phyloP scores from a whole-genome alignment of 441 rosid species.

The Bruguiera hainesii region DNA sequence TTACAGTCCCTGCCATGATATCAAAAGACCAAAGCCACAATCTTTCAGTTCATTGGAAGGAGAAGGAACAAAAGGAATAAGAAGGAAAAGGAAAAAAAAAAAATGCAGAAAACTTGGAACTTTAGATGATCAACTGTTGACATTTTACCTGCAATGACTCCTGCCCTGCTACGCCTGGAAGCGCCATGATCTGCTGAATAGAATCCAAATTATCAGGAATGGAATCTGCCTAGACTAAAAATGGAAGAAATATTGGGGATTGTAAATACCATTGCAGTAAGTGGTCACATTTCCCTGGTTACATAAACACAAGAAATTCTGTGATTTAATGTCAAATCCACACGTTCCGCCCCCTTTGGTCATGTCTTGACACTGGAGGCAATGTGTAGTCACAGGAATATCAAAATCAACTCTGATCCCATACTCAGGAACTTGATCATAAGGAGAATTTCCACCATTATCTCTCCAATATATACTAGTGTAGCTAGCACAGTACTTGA shows the following conservation, averaged over 20 bases:
- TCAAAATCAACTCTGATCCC: conserved; percentile 80
- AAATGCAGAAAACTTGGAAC: background rate
- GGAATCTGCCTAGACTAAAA: background rate
- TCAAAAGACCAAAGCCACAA: background rate
- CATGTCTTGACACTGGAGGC: conserved; percentile 81
- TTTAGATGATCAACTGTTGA: background rate
- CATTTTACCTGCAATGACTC: conserved; percentile 51
- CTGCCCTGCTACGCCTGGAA: conserved; percentile 39
- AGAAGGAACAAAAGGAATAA: too few species aligned
- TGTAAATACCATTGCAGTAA: conserved; percentile 52
- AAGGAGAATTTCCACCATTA: conserved; percentile 38
- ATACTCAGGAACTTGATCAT: conserved; percentile 76
- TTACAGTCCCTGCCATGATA: conserved; percentile 48
- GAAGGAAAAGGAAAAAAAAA: too few species aligned
- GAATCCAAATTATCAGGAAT: background rate
- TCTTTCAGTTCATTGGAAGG: background rate
- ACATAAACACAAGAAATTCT: conserved; percentile 63
- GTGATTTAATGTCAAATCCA: conserved; percentile 58
- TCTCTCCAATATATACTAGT: conserved; percentile 84
- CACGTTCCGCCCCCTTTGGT: conserved; percentile 72
- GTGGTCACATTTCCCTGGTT: conserved; percentile 59
- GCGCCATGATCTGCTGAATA: conserved; percentile 36
- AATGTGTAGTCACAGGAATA: conserved; percentile 69
- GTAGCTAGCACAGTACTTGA: conserved; percentile 68
- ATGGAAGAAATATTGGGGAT: too few species aligned